A percentile compares a stretch with the other conserved stretches of the same genome.
Evolutionary conservation across 768 basidiomycete species (phyloP).

Genomic region (Termitomyces heimii): DNA sequence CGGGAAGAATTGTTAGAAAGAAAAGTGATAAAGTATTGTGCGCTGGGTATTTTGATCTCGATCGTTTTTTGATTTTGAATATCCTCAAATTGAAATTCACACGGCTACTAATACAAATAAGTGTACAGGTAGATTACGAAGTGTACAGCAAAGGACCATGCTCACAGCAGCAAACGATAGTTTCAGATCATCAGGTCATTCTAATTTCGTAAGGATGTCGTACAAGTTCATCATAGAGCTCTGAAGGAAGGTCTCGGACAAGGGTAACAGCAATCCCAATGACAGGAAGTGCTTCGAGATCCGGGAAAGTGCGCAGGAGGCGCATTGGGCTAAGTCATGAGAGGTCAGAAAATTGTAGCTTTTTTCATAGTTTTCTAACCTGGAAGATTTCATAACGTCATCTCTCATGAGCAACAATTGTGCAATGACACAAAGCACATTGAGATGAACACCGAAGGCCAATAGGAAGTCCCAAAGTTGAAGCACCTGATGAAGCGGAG

Average conservation of each 20-base stretch:
- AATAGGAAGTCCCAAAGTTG: slow-evolving; percentile 97
- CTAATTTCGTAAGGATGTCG: slow-evolving; percentile 73
- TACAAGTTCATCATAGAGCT: slow-evolving; percentile 85
- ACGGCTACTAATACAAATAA: slow-evolving; percentile 7
- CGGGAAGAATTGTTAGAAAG: neutral
- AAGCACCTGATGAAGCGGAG: slow-evolving; percentile 91
- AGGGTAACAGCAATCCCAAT: slow-evolving; percentile 93
- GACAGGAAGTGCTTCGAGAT: slow-evolving; percentile 79
- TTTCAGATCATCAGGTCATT: slow-evolving; percentile 12
- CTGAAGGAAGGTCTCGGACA: slow-evolving; percentile 83
- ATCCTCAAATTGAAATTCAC: slow-evolving; percentile 12
- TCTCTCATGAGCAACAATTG: slow-evolving; percentile 88
- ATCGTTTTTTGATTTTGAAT: slow-evolving; percentile 14
- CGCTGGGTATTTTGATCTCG: neutral
- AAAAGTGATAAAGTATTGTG: neutral
- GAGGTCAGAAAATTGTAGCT: neutral
- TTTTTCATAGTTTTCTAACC: slow-evolving; percentile 40
- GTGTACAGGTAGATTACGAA: neutral
- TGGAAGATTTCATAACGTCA: slow-evolving; percentile 81
- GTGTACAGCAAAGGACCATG: slow-evolving; percentile 1
- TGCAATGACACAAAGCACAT: slow-evolving; percentile 95
- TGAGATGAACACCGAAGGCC: slow-evolving; percentile 94
- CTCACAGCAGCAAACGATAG: neutral
- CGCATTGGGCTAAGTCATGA: slow-evolving; percentile 77
- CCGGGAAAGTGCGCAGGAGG: slow-evolving; percentile 88